Conservation (phyloP, 768 basidiomycete genomes). For the Stropharia rugosoannulata region DNA sequence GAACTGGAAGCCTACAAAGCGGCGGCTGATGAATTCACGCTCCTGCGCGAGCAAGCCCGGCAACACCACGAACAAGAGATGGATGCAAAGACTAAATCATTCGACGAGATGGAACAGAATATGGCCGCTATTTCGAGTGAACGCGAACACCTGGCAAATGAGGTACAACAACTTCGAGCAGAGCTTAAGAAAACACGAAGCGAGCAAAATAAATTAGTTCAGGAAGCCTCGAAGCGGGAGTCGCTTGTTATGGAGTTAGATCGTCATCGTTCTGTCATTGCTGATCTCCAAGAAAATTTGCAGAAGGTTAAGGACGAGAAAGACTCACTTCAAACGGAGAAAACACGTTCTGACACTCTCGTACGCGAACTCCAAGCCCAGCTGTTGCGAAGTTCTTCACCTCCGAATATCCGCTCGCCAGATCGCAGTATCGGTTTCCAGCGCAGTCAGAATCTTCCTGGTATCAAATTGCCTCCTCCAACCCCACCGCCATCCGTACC, state of each 20-base stretch:
- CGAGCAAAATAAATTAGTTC: slow-evolving; percentile 62
- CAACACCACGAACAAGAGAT: slow-evolving; percentile 46
- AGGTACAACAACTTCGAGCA: slow-evolving; percentile 51
- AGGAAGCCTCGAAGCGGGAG: slow-evolving; percentile 74
- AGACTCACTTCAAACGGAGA: slow-evolving; percentile 73
- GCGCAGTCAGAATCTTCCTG: slow-evolving; percentile 57
- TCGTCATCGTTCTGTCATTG: slow-evolving; percentile 70
- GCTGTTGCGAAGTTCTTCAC: slow-evolving; percentile 55
- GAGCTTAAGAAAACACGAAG: slow-evolving; percentile 59
- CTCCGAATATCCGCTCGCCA: slow-evolving; percentile 52
- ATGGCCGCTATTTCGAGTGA: slow-evolving; percentile 44
- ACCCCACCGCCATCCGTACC: slow-evolving; percentile 88
- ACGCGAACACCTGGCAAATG: slow-evolving; percentile 40
- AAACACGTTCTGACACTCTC: slow-evolving; percentile 61
- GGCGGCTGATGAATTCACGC: slow-evolving; percentile 48
- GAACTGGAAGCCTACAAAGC: slow-evolving; percentile 64
- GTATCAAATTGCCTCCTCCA: slow-evolving; percentile 81
- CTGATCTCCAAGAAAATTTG: slow-evolving; percentile 75
- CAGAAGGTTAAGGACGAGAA: slow-evolving; percentile 83
- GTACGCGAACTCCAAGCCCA: slow-evolving; percentile 82
- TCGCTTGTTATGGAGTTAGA: slow-evolving; percentile 76
- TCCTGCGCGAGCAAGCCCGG: slow-evolving; percentile 40
- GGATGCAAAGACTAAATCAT: slow-evolving; percentile 45
- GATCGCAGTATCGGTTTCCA: slow-evolving; percentile 56
- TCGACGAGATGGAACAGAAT: slow-evolving; percentile 50